A percentile compares a stretch with the other conserved stretches of the same genome.
Evolutionary conservation across 768 basidiomycete genomes (phyloP).

Genomic region (Tylopilus subfusipes): DNA sequence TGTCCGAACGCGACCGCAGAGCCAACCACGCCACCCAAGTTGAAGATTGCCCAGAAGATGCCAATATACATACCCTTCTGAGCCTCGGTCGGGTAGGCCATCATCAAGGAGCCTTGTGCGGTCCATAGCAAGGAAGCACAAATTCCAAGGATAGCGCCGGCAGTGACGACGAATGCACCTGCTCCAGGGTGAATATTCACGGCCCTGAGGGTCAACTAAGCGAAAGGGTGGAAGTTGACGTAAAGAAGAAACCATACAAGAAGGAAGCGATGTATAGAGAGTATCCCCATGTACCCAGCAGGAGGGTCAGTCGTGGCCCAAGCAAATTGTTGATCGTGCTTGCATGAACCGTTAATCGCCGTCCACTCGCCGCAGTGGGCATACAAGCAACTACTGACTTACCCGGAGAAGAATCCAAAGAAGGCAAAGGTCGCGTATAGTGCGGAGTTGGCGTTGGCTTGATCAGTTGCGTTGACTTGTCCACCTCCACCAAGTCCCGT

Average conservation of each 20-base stretch:
- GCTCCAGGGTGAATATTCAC: slow-evolving; percentile 35
- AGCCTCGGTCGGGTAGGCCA: slow-evolving; percentile 54
- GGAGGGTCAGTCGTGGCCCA: slow-evolving; percentile 48
- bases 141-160: slow-evolving; percentile 49
- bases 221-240: slow-evolving; percentile 14
- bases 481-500: slow-evolving; percentile 80
- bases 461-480: slow-evolving; percentile 57
- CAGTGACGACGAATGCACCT: slow-evolving; percentile 44
- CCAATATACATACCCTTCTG: slow-evolving; percentile 51
- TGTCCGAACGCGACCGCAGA: slow-evolving; percentile 69
- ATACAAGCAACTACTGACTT: slow-evolving; percentile 15
- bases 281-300: slow-evolving; percentile 50
- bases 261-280: slow-evolving; percentile 46
- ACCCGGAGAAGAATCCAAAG: slow-evolving; percentile 70
- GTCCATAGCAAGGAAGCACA: slow-evolving; percentile 54
- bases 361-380: not conserved
- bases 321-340: slow-evolving; percentile 74
- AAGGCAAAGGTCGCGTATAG: slow-evolving; percentile 65
- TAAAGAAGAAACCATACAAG: slow-evolving; percentile 33
- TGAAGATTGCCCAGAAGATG: slow-evolving; percentile 71
- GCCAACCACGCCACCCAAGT: slow-evolving; percentile 75
- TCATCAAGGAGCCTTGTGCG: slow-evolving; percentile 51
- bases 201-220: slow-evolving; percentile 39
- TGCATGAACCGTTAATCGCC: not conserved
- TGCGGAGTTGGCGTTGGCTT: slow-evolving; percentile 66